Percentiles rank a stretch among this genome's conserved stretches.
These are phyloP conservation scores for Petunia axillaris DNA, from an alignment of 257 asterid genomes.

Conservation along the genomic window DNA sequence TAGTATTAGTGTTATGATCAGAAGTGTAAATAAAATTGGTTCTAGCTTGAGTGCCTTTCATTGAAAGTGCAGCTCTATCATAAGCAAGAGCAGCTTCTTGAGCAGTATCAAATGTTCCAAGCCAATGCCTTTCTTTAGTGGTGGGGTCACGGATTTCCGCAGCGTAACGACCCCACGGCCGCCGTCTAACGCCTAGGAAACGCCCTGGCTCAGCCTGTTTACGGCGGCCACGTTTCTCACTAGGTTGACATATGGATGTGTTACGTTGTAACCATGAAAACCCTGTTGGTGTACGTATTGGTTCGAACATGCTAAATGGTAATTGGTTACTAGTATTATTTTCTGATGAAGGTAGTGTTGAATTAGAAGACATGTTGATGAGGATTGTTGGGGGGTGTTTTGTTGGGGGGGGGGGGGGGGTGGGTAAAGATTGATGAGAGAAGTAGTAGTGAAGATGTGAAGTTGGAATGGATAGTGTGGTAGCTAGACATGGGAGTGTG, in stretches of 20 bases:
- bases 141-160: conserved; percentile 95
- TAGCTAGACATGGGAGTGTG: background rate
- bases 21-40: conserved; percentile 78
- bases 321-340: conserved; percentile 19
- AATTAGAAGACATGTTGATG: background rate
- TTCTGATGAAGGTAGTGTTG: conserved; percentile 32
- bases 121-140: conserved; percentile 94
- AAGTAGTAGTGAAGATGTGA: conserved; percentile 22
- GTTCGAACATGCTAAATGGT: conserved; percentile 72
- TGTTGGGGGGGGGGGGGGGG: background rate
- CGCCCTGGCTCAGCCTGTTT: conserved; percentile 82
- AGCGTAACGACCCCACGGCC: conserved; percentile 98
- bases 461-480: conserved; percentile 22
- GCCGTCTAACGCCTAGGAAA: conserved; percentile 80
- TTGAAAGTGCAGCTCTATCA: conserved; percentile 90
- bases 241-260: conserved; percentile 64
- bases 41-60: conserved; percentile 85
- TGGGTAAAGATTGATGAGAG: background rate
- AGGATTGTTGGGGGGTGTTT: background rate
- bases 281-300: conserved; percentile 76
- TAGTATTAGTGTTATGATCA: conserved; percentile 38
- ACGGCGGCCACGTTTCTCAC: conserved; percentile 79
- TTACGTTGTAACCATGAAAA: conserved; percentile 80
- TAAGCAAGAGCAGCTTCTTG: conserved; percentile 98
- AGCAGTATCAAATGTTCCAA: conserved; percentile 94